These are phyloP conservation scores for Microthlaspi erraticum DNA, from an alignment of 345 rosid species.

Conservation along the genomic window DNA sequence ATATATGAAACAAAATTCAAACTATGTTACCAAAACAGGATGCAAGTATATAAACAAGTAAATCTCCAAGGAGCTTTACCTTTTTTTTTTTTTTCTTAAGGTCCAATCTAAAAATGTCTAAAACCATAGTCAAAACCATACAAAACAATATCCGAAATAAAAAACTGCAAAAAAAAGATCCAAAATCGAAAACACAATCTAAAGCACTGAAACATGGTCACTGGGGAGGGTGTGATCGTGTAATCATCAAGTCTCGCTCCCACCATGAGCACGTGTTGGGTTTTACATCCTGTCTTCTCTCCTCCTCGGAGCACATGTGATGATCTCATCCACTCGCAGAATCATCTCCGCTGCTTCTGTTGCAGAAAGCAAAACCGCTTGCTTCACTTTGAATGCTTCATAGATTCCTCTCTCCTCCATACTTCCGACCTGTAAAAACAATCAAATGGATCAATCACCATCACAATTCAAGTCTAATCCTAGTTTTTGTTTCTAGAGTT, in stretches of 20 bases:
- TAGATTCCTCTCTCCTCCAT: constrained; percentile 87
- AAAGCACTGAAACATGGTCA: constrained; percentile 9
- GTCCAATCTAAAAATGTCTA: constrained; percentile 9
- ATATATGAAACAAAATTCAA: neutral
- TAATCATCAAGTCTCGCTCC: constrained; percentile 1
- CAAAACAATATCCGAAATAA: neutral
- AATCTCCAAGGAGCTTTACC: neutral
- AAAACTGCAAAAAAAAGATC: neutral
- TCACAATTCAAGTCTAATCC: constrained; percentile 13
- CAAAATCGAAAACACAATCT: constrained; percentile 25
- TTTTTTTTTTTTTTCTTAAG: neutral
- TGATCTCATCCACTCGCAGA: constrained; percentile 79
- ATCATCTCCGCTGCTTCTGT: constrained; percentile 98
- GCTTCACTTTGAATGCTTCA: constrained; percentile 96
- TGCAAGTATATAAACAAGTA: neutral
- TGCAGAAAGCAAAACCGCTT: constrained; percentile 89
- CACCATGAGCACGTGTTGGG: constrained; percentile 27
- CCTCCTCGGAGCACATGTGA: constrained; percentile 79
- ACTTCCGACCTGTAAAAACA: constrained; percentile 69
- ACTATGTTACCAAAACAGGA: neutral
- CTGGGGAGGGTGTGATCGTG: neutral
- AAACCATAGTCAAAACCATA: constrained; percentile 17
- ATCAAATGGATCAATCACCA: neutral
- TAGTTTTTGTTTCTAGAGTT: neutral
- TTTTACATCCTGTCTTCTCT: constrained; percentile 82